These are phyloP conservation scores for Bryoerythrophyllum caledonicum DNA, from an alignment of 225 moss, liverwort and hornwort genomes.

Conservation along the genomic window DNA sequence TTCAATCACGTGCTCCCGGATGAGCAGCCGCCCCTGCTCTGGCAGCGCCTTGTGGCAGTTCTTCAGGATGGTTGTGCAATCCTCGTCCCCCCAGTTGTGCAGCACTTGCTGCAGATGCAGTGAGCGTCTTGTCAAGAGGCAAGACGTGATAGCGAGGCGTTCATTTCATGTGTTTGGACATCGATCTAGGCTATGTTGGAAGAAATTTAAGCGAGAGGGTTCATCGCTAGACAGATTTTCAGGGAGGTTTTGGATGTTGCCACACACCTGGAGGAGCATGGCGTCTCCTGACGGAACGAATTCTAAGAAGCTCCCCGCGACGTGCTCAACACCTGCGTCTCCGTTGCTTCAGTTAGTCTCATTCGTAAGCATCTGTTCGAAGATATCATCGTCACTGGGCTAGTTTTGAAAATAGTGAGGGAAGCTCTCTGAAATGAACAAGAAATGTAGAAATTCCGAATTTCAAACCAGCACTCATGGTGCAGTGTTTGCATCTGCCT, in stretches of 20 bases:
- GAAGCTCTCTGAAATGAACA: background rate
- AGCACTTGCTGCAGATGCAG: constrained; percentile 31
- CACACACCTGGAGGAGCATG: constrained; percentile 25
- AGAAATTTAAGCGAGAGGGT: background rate
- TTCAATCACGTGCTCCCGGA: constrained; percentile 28
- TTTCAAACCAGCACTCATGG: background rate
- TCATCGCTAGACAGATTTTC: background rate
- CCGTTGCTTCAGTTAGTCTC: background rate
- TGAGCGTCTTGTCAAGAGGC: too few relatives aligned
- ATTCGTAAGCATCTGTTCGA: background rate
- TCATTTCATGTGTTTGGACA: background rate
- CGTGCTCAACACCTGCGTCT: constrained; percentile 26
- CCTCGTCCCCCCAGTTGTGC: constrained; percentile 40
- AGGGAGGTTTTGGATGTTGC: background rate
- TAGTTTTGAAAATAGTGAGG: too few relatives aligned
- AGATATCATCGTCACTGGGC: background rate
- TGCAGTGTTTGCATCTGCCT: background rate
- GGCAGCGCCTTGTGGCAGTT: constrained; percentile 32
- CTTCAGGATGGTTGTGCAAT: constrained; percentile 26
- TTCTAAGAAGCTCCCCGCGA: constrained; percentile 12
- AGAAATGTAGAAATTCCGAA: background rate
- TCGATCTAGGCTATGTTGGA: background rate
- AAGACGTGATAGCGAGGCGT: too few relatives aligned
- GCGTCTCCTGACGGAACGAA: constrained; percentile 21
- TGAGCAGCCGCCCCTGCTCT: constrained; percentile 28